A percentile compares a stretch with the other conserved stretches of the same genome.
phyloP scores from a whole-genome alignment of 306 rosid genomes.

The Vigna trinervia region DNA sequence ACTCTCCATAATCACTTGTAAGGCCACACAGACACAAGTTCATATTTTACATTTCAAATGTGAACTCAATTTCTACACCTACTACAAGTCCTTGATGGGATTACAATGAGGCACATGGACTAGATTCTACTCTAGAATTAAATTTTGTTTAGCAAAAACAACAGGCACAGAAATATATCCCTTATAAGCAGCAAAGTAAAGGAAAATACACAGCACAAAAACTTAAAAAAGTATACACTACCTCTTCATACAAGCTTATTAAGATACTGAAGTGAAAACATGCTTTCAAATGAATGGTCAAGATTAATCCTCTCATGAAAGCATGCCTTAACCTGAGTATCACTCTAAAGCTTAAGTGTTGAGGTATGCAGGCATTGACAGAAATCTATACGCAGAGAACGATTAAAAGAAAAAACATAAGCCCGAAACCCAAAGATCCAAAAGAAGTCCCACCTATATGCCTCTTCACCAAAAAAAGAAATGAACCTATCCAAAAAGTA shows the following conservation, averaged over 20 bases:
- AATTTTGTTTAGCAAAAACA: not conserved
- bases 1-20: conserved; percentile 5
- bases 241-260: not conserved
- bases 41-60: conserved; percentile 26
- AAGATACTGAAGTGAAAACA: not conserved
- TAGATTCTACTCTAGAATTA: not conserved
- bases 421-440: not conserved
- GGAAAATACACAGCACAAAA: not conserved
- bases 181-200: not conserved
- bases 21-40: not conserved
- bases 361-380: not conserved
- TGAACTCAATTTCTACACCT: not conserved
- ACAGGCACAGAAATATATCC: not conserved
- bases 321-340: not conserved
- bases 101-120: not conserved
- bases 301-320: not conserved
- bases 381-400: not conserved
- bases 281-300: not conserved
- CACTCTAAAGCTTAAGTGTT: not conserved
- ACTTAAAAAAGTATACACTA: not conserved
- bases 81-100: conserved; percentile 8
- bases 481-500: not conserved
- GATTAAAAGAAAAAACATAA: not conserved
- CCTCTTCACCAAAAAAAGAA: not conserved
- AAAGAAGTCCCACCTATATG: not conserved